Evolutionary conservation across 1,139 yeast species (phyloP), one percentile per base, ranked within the genome.

Genomic region (Groenewaldozyma sp.): DNA sequence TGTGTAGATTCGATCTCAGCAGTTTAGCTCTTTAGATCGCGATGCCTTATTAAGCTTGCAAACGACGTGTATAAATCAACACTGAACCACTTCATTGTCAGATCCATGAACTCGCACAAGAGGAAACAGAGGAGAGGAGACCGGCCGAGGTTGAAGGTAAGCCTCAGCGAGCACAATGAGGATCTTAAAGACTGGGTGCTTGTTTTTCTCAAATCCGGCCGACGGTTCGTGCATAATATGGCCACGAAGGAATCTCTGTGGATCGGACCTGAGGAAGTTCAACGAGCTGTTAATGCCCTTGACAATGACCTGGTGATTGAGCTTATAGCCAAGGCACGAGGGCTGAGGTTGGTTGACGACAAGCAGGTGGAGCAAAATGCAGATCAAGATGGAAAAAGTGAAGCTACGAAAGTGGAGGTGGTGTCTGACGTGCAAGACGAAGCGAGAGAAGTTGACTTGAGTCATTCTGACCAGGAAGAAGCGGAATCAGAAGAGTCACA

Each of bases 281-380:
- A 51, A 14, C 46, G 47, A 2, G 49, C 58, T 4, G 40, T 68
- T 21, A 53, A 55, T 2, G 44, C 49, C 2, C 34, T 70, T 28
- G 68, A 69, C 27, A 53, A 56, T 17, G 58, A 60, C 14, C 52
- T 58, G 34, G 43, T 73, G 13, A 44, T 73, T 1, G 38, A 60
- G 27, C 46, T 70, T 40, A 54, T 71, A 11, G 78, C 74, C 0
- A 55, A 62, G 26, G 67, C 74, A 3, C 56, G 78, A 26, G 78
- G 78, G 0, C 51, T 67, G 27, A 42, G 43, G 63, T 7, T 45
- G 44, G 14, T 47, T 43, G 18, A 50, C 5, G 54, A 50, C 21
- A 34, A 48, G 7, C 39, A 48, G 3, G 45, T 36, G 22, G 24
- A 34, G 35, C 29, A 34, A 35, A 16, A 32, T 24, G 31, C 19